phyloP scores from a whole-genome alignment of 2,329 filamentous ascomycete species.

The Ceratocystis ficicola region DNA sequence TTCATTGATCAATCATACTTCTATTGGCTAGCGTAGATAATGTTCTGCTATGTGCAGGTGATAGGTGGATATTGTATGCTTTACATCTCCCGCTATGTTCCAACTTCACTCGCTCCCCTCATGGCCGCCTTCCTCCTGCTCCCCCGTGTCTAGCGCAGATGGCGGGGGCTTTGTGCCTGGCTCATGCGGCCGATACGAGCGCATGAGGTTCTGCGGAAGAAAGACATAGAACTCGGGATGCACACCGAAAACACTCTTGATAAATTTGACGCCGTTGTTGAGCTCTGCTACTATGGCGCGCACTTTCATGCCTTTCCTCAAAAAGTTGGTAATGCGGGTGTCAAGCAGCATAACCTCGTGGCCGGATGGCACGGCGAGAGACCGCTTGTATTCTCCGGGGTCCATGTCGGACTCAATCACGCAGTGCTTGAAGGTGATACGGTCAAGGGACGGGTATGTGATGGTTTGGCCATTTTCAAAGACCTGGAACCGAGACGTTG shows the following conservation, averaged over 20 bases:
- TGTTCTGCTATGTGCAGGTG: background rate
- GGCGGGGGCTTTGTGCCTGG: slow-evolving; percentile 35
- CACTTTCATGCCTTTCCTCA: slow-evolving; percentile 54
- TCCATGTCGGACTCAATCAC: slow-evolving; percentile 40
- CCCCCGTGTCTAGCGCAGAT: slow-evolving; percentile 29
- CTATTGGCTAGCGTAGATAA: background rate
- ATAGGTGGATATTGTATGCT: too few species aligned
- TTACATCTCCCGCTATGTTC: too few species aligned
- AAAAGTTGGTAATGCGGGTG: slow-evolving; percentile 38
- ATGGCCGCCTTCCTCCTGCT: background rate
- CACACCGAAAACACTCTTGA: slow-evolving; percentile 45
- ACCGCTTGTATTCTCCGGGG: slow-evolving; percentile 24
- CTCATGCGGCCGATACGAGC: slow-evolving; percentile 48
- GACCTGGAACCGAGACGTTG: background rate
- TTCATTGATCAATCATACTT: background rate
- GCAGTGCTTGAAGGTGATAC: slow-evolving; percentile 26
- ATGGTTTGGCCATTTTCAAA: background rate
- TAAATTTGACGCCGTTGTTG: slow-evolving; percentile 51
- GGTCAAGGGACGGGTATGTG: slow-evolving; percentile 11
- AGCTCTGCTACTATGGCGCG: slow-evolving; percentile 44
- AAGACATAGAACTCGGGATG: slow-evolving; percentile 52
- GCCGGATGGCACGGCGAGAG: background rate
- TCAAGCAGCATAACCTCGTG: slow-evolving; percentile 53
- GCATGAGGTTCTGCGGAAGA: slow-evolving; percentile 58
- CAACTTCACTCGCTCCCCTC: background rate